phyloP scores from a whole-genome alignment of 306 rosid genomes.

The Trifolium repens region DNA sequence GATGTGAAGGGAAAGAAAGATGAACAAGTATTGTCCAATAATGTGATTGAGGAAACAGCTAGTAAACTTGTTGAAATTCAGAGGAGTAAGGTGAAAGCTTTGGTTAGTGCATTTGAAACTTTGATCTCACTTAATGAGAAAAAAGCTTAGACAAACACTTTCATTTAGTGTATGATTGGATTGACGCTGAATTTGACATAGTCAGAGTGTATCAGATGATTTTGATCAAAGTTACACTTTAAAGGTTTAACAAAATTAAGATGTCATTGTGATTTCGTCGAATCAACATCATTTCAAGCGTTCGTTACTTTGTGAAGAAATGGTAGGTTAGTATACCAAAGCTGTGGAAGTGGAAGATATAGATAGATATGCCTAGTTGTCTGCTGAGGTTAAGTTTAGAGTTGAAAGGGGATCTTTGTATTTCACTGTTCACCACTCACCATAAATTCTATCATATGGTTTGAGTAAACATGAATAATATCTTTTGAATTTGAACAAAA shows the following conservation, averaged over 20 bases:
- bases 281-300: not conserved
- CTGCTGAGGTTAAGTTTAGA: slow-evolving; percentile 38
- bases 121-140: slow-evolving; percentile 80
- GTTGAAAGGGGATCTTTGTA: slow-evolving; percentile 37
- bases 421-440: slow-evolving; percentile 25
- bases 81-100: slow-evolving; percentile 87
- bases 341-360: slow-evolving; percentile 35
- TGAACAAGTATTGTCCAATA: slow-evolving; percentile 63
- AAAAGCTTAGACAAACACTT: slow-evolving; percentile 45
- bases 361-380: slow-evolving; percentile 40
- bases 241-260: not conserved
- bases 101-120: slow-evolving; percentile 89
- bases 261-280: not conserved
- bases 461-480: slow-evolving; percentile 9
- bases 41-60: slow-evolving; percentile 82
- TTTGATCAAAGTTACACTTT: not conserved
- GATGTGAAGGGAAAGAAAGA: slow-evolving; percentile 70
- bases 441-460: slow-evolving; percentile 22
- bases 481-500: slow-evolving; percentile 16
- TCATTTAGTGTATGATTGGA: not conserved
- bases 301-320: slow-evolving; percentile 15
- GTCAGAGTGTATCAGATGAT: not conserved
- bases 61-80: slow-evolving; percentile 65
- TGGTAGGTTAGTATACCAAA: slow-evolving; percentile 34
- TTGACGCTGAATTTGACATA: not conserved